A percentile compares a stretch with the other conserved stretches of the same genome.
Conservation (phyloP, 345 rosid genomes). For the Erodium maritimum region DNA sequence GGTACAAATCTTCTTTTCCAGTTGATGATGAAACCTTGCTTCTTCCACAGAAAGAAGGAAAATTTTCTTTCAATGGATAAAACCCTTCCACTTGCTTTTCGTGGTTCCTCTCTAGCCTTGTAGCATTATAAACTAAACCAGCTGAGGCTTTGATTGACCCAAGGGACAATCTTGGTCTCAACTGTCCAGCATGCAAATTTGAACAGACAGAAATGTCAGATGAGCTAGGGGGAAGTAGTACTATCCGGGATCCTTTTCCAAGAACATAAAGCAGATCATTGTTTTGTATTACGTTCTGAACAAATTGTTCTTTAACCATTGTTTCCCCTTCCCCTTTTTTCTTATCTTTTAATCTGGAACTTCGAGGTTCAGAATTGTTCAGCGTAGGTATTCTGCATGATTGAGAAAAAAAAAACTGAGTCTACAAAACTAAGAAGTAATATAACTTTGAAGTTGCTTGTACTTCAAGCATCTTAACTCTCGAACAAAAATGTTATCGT, state of each 20-base stretch:
- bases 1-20: not conserved
- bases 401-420: slow-evolving; percentile 5
- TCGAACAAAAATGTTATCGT: too few relatives aligned
- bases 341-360: slow-evolving; percentile 89
- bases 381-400: slow-evolving; percentile 49
- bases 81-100: slow-evolving; percentile 29
- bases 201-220: slow-evolving; percentile 57
- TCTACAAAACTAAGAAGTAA: too few relatives aligned
- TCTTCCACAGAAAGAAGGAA: slow-evolving; percentile 47
- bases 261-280: slow-evolving; percentile 60
- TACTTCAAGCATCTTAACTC: too few relatives aligned
- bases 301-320: slow-evolving; percentile 71
- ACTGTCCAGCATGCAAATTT: slow-evolving; percentile 54
- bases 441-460: too few relatives aligned
- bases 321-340: slow-evolving; percentile 78
- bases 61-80: slow-evolving; percentile 43
- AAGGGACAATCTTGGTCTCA: slow-evolving; percentile 19
- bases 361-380: slow-evolving; percentile 56
- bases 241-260: slow-evolving; percentile 65
- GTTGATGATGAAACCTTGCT: slow-evolving; percentile 10
- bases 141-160: slow-evolving; percentile 19
- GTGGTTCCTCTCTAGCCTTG: slow-evolving; percentile 16
- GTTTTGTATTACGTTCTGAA: slow-evolving; percentile 50
- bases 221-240: slow-evolving; percentile 69
- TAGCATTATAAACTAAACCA: slow-evolving; percentile 24